Percentiles rank a stretch among this genome's conserved stretches.
These are phyloP conservation scores for Phytophthora palmivora DNA, from an alignment of 352 stramenopile species.

Conservation along the genomic window DNA sequence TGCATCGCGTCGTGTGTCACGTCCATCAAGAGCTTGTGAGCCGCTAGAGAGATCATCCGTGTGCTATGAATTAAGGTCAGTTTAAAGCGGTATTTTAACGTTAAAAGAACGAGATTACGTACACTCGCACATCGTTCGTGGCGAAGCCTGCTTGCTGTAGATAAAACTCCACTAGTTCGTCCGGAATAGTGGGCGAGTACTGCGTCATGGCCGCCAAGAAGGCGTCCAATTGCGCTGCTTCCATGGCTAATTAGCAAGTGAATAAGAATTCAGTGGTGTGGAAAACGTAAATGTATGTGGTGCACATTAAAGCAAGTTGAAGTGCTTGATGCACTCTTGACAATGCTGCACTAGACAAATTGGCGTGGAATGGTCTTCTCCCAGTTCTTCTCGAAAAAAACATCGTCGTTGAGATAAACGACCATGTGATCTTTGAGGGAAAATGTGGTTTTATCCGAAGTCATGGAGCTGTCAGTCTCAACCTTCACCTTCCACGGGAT, in stretches of 20 bases:
- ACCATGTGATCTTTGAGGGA: slow-evolving; percentile 43
- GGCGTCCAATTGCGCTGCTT: slow-evolving; percentile 64
- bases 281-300: too few relatives aligned
- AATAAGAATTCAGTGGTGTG: too few relatives aligned
- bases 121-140: slow-evolving; percentile 77
- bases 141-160: slow-evolving; percentile 75
- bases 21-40: slow-evolving; percentile 86
- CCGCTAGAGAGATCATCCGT: slow-evolving; percentile 68
- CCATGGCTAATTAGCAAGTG: background rate
- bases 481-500: slow-evolving; percentile 48
- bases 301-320: too few relatives aligned
- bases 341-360: too few relatives aligned
- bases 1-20: slow-evolving; percentile 83
- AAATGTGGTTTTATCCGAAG: slow-evolving; percentile 41
- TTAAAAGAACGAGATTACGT: slow-evolving; percentile 17
- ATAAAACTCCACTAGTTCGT: slow-evolving; percentile 81
- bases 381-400: slow-evolving; percentile 55
- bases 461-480: slow-evolving; percentile 56
- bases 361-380: slow-evolving; percentile 43
- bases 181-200: slow-evolving; percentile 73
- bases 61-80: slow-evolving; percentile 42
- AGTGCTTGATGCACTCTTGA: too few relatives aligned
- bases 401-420: slow-evolving; percentile 39
- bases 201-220: slow-evolving; percentile 70
- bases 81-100: background rate